Percentiles rank a stretch among this genome's conserved stretches.
Conservation (phyloP, 768 basidiomycete genomes). For the Lanmaoa pseudosensibilis region DNA sequence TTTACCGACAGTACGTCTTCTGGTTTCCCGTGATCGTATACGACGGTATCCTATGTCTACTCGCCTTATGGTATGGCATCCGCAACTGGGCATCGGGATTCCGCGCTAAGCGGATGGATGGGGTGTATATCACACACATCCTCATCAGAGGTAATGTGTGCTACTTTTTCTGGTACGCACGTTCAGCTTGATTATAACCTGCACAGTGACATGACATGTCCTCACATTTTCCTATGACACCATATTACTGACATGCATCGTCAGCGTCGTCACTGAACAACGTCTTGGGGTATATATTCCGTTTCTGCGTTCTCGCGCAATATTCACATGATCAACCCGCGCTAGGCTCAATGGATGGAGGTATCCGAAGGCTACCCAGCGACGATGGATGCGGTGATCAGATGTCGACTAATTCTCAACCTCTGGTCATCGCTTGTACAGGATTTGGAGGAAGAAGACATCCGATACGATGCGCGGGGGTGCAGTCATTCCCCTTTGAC, state of each 20-base stretch:
- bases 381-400: constrained; percentile 1
- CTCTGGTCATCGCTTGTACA: constrained; percentile 2
- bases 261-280: not conserved
- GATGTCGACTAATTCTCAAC: constrained; percentile 11
- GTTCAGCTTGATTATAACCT: not conserved
- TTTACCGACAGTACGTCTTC: not conserved
- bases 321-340: not conserved
- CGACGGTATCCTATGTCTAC: constrained; percentile 8
- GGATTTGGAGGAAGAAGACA: not conserved
- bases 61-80: constrained; percentile 6
- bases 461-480: not conserved
- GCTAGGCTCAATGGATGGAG: constrained; percentile 5
- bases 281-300: constrained; percentile 2
- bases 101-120: not conserved
- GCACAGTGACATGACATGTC: too few relatives aligned
- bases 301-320: not conserved
- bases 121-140: constrained; percentile 1
- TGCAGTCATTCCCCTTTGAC: not conserved
- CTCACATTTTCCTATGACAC: constrained; percentile 3
- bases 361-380: constrained; percentile 5
- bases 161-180: constrained; percentile 18
- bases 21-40: constrained; percentile 13
- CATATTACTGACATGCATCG: constrained; percentile 8
- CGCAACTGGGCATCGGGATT: not conserved
- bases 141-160: constrained; percentile 15